A percentile compares a stretch with the other conserved stretches of the same genome.
These are phyloP conservation scores for Tetramitus jugosus DNA, from an alignment of 208 protist genomes.

Conservation along the genomic window DNA sequence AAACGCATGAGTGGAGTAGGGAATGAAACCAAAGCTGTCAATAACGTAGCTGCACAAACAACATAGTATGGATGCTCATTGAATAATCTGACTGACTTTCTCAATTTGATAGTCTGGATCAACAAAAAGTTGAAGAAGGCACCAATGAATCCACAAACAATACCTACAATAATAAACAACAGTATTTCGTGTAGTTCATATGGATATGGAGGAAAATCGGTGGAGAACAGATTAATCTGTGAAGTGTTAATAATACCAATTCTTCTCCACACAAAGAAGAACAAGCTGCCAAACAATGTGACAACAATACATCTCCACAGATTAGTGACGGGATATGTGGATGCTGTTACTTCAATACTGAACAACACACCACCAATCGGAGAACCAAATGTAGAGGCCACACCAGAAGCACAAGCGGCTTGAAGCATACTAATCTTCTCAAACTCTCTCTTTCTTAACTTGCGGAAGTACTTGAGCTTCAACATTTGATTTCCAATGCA, in stretches of 20 bases:
- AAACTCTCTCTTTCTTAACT: not conserved
- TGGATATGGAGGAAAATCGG: not conserved
- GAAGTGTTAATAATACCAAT: too few species aligned
- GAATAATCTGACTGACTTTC: not conserved
- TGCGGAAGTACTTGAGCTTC: not conserved
- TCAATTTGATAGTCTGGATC: not conserved
- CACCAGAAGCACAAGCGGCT: constrained; percentile 4
- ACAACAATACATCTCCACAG: constrained; percentile 2
- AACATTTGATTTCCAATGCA: not conserved
- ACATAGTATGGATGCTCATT: not conserved
- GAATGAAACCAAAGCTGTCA: not conserved
- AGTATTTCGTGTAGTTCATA: not conserved
- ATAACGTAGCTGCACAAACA: not conserved
- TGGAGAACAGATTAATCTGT: not conserved
- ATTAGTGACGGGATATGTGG: not conserved
- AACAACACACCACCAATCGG: constrained; percentile 7
- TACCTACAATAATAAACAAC: not conserved
- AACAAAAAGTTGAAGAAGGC: not conserved
- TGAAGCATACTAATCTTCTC: not conserved
- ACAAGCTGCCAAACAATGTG: constrained; percentile 1
- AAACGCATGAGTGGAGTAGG: not conserved
- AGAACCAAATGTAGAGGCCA: constrained; percentile 7
- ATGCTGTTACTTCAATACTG: not conserved
- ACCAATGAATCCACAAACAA: not conserved
- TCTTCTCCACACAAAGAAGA: not conserved